Percentiles rank a stretch among this genome's conserved stretches.
phyloP scores from a whole-genome alignment of 2,329 filamentous ascomycete genomes.

The Bipolaris bicolor region DNA sequence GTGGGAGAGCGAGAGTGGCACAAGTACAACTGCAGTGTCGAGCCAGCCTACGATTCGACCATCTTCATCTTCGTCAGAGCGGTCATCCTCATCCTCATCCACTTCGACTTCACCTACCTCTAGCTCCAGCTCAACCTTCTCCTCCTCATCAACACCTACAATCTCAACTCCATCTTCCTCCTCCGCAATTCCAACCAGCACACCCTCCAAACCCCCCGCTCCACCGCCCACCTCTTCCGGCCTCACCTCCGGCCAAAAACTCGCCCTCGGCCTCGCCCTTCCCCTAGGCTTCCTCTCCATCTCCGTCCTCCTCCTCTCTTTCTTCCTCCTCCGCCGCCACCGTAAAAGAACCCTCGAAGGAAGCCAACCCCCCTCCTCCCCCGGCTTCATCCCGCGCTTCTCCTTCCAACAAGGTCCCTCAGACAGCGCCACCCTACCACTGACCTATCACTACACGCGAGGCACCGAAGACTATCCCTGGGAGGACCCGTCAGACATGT shows the following conservation, averaged over 20 bases:
- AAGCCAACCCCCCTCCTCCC: conserved; percentile 41
- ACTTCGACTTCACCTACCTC: neutral
- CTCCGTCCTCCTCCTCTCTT: conserved; percentile 34
- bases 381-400: conserved; percentile 46
- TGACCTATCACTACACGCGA: conserved; percentile 24
- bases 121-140: conserved; percentile 8
- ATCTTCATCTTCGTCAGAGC: neutral
- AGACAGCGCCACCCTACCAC: conserved; percentile 12
- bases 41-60: conserved; percentile 1
- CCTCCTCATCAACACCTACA: neutral
- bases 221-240: conserved; percentile 25
- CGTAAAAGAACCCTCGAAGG: conserved; percentile 29
- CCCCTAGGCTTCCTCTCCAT: conserved; percentile 66
- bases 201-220: conserved; percentile 24
- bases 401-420: conserved; percentile 39
- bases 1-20: conserved; percentile 2
- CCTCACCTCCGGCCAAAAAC: conserved; percentile 37
- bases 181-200: conserved; percentile 9
- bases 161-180: conserved; percentile 6
- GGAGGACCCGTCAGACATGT: conserved; percentile 33
- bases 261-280: conserved; percentile 50
- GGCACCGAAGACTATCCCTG: conserved; percentile 29
- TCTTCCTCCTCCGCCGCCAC: conserved; percentile 35
- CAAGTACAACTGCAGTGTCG: conserved; percentile 1
- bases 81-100: neutral